Conservation (phyloP, 2,329 filamentous ascomycete genomes). For the Xylariaceae sp. region DNA sequence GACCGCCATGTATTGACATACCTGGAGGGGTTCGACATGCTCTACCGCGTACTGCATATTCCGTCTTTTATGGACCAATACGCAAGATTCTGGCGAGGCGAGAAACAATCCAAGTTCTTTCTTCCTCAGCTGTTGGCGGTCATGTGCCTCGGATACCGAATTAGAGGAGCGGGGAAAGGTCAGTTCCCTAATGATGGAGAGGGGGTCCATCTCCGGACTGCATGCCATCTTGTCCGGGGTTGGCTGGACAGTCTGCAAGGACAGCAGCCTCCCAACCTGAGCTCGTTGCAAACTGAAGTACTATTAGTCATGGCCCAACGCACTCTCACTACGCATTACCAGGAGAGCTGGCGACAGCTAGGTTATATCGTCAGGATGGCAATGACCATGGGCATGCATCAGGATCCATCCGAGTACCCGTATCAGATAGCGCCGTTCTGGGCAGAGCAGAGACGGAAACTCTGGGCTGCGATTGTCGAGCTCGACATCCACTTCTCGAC, state of each 20-base stretch:
- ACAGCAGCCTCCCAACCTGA: conserved; percentile 48
- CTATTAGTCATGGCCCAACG: conserved; percentile 48
- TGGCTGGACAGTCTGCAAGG: conserved; percentile 49
- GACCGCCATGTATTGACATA: conserved; percentile 46
- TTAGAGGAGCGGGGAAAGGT: conserved; percentile 45
- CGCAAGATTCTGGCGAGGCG: conserved; percentile 46
- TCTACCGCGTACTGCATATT: conserved; percentile 49
- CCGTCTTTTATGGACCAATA: conserved; percentile 48
- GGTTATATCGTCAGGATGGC: conserved; percentile 51
- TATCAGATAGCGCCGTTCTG: conserved; percentile 44
- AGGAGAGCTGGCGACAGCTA: conserved; percentile 51
- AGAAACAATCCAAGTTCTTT: conserved; percentile 43
- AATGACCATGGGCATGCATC: conserved; percentile 55
- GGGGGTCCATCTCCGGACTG: conserved; percentile 52
- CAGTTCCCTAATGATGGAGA: conserved; percentile 47
- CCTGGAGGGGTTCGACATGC: conserved; percentile 45
- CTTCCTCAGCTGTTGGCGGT: conserved; percentile 49
- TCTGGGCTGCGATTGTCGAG: conserved; percentile 54
- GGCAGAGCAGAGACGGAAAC: conserved; percentile 47
- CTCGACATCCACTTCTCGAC: conserved; percentile 52
- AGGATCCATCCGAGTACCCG: conserved; percentile 50
- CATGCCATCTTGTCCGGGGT: conserved; percentile 47
- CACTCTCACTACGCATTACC: conserved; percentile 43
- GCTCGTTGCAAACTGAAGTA: conserved; percentile 43
- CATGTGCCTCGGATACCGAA: conserved; percentile 48